These are phyloP conservation scores for Penicillium robsamsonii DNA, from an alignment of 495 filamentous ascomycete species.

Conservation along the genomic window DNA sequence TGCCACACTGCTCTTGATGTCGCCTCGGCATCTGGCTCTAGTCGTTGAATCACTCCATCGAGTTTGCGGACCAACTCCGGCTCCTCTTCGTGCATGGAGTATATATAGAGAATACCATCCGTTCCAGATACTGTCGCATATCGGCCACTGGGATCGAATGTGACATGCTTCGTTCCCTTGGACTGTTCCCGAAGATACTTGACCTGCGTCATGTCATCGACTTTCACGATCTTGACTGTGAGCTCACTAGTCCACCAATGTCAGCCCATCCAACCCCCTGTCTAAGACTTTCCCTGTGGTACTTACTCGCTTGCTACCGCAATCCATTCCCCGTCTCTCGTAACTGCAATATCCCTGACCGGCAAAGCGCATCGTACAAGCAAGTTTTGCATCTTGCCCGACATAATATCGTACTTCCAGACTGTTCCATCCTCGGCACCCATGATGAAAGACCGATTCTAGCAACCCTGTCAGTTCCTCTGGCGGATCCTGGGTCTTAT, in stretches of 20 bases:
- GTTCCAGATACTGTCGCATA: slow-evolving; percentile 79
- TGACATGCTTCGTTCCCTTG: slow-evolving; percentile 83
- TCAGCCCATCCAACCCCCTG: slow-evolving; percentile 13
- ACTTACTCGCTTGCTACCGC: slow-evolving; percentile 91
- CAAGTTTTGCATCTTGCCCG: slow-evolving; percentile 74
- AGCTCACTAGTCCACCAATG: slow-evolving; percentile 57
- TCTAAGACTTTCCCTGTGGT: not conserved
- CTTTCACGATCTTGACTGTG: slow-evolving; percentile 81
- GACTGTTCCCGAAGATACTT: slow-evolving; percentile 75
- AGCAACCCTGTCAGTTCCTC: slow-evolving; percentile 1
- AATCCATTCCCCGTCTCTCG: slow-evolving; percentile 79
- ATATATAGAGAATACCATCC: slow-evolving; percentile 84
- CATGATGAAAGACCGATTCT: slow-evolving; percentile 80
- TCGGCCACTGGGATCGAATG: slow-evolving; percentile 79
- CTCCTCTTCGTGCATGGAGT: slow-evolving; percentile 76
- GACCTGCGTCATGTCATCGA: slow-evolving; percentile 69
- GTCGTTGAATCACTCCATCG: slow-evolving; percentile 75
- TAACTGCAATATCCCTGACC: slow-evolving; percentile 80
- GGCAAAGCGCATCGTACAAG: slow-evolving; percentile 80
- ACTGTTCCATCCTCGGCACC: slow-evolving; percentile 94
- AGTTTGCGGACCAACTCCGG: slow-evolving; percentile 78
- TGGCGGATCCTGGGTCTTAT: not conserved
- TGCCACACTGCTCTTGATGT: slow-evolving; percentile 84
- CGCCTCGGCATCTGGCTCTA: slow-evolving; percentile 75
- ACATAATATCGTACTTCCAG: slow-evolving; percentile 74